Evolutionary conservation across 2,329 filamentous ascomycete genomes (phyloP), one percentile per base, ranked within the genome.

Genomic region (Fusarium sacchari): DNA sequence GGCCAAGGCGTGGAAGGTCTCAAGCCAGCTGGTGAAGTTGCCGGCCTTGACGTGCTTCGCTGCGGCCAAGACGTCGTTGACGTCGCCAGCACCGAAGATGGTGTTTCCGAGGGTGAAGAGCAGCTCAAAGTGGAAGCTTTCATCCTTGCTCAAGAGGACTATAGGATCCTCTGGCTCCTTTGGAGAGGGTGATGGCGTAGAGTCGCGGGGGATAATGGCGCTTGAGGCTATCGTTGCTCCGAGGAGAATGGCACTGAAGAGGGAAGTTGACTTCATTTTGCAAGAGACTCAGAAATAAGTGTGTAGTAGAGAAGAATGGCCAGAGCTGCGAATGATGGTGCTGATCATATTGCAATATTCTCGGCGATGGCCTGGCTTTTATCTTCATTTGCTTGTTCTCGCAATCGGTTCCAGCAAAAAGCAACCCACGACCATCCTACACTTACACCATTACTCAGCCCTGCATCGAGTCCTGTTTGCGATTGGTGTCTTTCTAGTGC

Each of bases 121-220:
- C 20, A 47, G 26, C 6, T 47, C 44, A 9, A 47, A 47, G 15
- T 47, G 44, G 26, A 47, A 47, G 4, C 44, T 47, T 28, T 28
- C 44, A 15, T 47, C 44, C 3, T 47, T 47, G 20, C 26, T 47
- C 9, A 47, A 5, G 20, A 47, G 44, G 4, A 28, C 28, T 4
- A 47, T 28, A 9, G 44, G 44, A 4, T 46, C 44, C 2, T 15
- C 26, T 8, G 26, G 18, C 26, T 22, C 26, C 0, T 47, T 12
- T 11, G 13, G 0, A 22, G 44, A 22, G 20, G 9, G 1, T 0
- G 44, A 47, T 28, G 44, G 44, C 4, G 0, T 0, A 22, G 20
- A 11, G 9, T 2, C 9, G 6, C 44, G 44, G 6, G 18, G 26
- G 2, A 47, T 1, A 7, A 28, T 22, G 4, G 26, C 11, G 4